These are phyloP conservation scores for Chenopodium album DNA, from an alignment of 148 eudicot species.

Conservation along the genomic window DNA sequence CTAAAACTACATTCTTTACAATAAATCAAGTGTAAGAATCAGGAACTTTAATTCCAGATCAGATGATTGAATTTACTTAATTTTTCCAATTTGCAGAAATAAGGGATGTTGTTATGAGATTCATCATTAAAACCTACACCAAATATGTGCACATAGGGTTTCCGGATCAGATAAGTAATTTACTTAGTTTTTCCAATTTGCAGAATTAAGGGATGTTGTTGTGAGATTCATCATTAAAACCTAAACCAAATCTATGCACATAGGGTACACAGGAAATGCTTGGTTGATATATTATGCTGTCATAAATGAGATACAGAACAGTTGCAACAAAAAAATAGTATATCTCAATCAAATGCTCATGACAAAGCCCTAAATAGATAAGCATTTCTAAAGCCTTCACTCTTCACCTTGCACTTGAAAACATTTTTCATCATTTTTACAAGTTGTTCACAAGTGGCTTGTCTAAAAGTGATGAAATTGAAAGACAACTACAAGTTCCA, in stretches of 20 bases:
- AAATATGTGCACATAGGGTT: neutral
- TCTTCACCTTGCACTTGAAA: neutral
- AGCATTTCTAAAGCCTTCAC: neutral
- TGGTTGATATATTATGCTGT: neutral
- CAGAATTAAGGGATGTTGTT: neutral
- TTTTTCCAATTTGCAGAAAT: neutral
- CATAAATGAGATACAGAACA: neutral
- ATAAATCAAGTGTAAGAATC: neutral
- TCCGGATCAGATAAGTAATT: neutral
- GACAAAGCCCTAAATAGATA: neutral
- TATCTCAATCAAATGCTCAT: neutral
- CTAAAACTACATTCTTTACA: neutral
- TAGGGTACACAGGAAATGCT: neutral
- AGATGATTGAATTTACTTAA: neutral
- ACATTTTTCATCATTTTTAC: neutral
- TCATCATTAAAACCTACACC: neutral
- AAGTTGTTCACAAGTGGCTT: neutral
- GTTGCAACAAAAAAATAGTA: neutral
- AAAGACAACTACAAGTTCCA: neutral
- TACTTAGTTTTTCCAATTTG: neutral
- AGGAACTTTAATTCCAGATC: neutral
- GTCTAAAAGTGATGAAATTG: neutral
- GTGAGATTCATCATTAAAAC: neutral
- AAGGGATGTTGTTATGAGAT: neutral
- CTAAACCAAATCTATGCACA: neutral